Conservation (phyloP, 169 alveolate species). For the Plasmodium vivax region DNA sequence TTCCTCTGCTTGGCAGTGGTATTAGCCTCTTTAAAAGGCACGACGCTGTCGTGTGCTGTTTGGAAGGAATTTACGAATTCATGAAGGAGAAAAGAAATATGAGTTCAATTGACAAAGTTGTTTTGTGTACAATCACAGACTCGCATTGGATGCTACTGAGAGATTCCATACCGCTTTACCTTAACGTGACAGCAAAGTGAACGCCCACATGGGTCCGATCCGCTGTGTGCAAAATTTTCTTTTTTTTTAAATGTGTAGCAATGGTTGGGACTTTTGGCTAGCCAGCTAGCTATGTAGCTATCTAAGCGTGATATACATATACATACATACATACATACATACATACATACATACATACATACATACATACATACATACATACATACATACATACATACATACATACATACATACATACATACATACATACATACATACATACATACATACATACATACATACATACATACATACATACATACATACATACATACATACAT, state of each 20-base stretch:
- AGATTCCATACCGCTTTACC: constrained; percentile 55
- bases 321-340: no score
- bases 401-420: no score
- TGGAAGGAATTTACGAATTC: constrained; percentile 73
- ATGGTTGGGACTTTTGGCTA: background rate
- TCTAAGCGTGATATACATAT: background rate
- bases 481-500: no score
- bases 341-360: no score
- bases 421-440: no score
- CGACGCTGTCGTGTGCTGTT: constrained; percentile 68
- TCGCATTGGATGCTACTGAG: constrained; percentile 68
- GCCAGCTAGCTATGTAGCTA: background rate
- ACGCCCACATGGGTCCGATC: background rate
- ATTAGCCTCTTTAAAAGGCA: constrained; percentile 70
- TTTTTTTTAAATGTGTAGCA: background rate
- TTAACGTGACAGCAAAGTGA: constrained; percentile 11
- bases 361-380: no score
- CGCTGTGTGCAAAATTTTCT: background rate
- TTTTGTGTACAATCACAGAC: constrained; percentile 51
- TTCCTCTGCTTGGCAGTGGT: constrained; percentile 75
- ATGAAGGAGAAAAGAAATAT: constrained; percentile 51
- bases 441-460: no score
- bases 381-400: no score
- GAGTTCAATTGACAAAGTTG: constrained; percentile 58
- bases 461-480: no score